Evolutionary conservation across 208 protist genomes (phyloP), one percentile per base, ranked within the genome.

Genomic region (Trichomonas tenax): DNA sequence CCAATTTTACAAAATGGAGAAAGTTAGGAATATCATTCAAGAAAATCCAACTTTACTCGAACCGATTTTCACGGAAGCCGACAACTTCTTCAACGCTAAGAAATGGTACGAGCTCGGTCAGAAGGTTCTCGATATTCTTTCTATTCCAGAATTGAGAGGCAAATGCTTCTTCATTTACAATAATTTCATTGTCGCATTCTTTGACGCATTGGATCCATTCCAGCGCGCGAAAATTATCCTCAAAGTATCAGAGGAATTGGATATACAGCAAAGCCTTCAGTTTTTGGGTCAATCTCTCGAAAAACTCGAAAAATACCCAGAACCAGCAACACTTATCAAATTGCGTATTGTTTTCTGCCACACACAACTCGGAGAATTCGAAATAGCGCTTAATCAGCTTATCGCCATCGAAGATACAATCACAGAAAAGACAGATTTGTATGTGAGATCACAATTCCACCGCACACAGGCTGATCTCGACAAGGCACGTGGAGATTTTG

Each of bases 401-500:
- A 93, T 48, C 26, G 44, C 44, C 4, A 51, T 93, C 46, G 86
- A 93, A 93, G 44, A 93, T 9, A n/a, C 14, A 41, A 40, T 93
- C 26, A 51, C 44, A 34, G 86, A 93, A 93, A 31, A 17, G 14
- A 93, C 86, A 48, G n/a, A 41, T 9, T 38, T 93, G 4, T 41
- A 58, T 8, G 86, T 93, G 36, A 41, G 86, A 10, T 93, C 86
- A 36, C 45, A 41, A 93, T 93, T 93, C 86, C 86, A 93, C 26
- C 11, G n/a, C 2, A 51, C 86, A 48, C 86, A 93, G 31, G 40
- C 86, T 4, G 44, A 93, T 41, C 44, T 93, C 17, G 86, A 93
- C 38, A 93, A 93, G 44, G 86, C 86, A 23, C 23, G 86, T 26
- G 86, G 86, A 10, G 86, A 93, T 93, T 93, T 93, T 51, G 86